phyloP scores from a whole-genome alignment of 202 grass and related monocot species.

The Musa balbisiana region DNA sequence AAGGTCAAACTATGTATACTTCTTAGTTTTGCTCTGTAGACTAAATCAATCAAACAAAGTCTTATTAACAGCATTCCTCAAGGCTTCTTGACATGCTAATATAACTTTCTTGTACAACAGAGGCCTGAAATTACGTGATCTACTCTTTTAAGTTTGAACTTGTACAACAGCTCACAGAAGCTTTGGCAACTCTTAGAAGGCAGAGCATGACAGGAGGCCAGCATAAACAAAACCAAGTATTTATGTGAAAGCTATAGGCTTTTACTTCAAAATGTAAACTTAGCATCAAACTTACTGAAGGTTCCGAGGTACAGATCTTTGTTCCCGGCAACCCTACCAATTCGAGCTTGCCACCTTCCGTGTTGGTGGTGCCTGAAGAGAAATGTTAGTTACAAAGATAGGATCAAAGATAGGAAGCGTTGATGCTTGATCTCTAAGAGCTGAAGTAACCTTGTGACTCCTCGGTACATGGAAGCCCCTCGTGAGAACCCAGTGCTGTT shows the following conservation, averaged over 20 bases:
- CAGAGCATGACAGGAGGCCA: too few relatives aligned
- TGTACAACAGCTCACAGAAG: too few relatives aligned
- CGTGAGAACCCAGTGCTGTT: conserved; percentile 96
- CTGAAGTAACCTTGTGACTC: conserved; percentile 67
- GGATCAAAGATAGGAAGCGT: background rate
- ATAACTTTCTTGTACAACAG: background rate
- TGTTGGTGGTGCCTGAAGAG: conserved; percentile 85
- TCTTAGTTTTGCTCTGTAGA: too few relatives aligned
- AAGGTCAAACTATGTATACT: too few relatives aligned
- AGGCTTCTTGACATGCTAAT: background rate
- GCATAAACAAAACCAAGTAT: background rate
- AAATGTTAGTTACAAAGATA: background rate
- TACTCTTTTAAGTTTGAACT: too few relatives aligned
- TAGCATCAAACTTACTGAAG: conserved; percentile 58
- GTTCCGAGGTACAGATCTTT: conserved; percentile 99
- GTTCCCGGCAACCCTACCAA: conserved; percentile 93
- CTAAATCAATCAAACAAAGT: too few relatives aligned
- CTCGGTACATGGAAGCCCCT: conserved; percentile 89
- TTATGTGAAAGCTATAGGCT: conserved; percentile 7
- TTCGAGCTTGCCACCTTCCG: conserved; percentile 94
- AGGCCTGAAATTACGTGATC: background rate
- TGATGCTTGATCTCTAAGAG: conserved; percentile 9
- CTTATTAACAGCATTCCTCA: too few relatives aligned
- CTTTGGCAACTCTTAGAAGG: too few relatives aligned
- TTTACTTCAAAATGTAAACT: conserved; percentile 9